Evolutionary conservation across 345 rosid genomes (phyloP), one percentile per base, ranked within the genome.

Genomic region (Firmiana major): DNA sequence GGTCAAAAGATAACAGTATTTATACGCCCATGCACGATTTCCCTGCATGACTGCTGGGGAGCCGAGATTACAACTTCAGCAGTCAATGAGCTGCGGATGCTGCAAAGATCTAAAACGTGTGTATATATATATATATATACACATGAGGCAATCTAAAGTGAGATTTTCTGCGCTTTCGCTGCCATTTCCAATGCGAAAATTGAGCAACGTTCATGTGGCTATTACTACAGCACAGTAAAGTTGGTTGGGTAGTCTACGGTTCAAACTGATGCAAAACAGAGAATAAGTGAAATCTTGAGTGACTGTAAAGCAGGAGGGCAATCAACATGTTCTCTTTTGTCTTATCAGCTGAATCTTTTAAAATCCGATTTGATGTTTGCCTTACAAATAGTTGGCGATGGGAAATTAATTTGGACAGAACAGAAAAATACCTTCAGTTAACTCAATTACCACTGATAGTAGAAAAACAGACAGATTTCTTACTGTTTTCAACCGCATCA

Each of bases 101-200:
- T n/a, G 31, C 71, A 43, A 67, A 24, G 34, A 69, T 69, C 7
- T 46, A 16, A 69, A 69, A 69, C 74, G 58, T 69, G 74, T 2
- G 17, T 48, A 8, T 48, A 13, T n/a, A 38, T 31, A 31, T 31
- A n/a, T n/a, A n/a, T n/a, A n/a, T 31, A 31, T 31, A 3, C 34
- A 31, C 34, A 43, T 16, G 66, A 31, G 8, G 10, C 4, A 12
- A 28, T 63, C 11, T 34, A 40, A 16, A n/a, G 34, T 66, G 71
- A 42, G 31, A 40, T 66, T 21, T n/a, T 42, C 5, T 7, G 11
- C 13, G 11, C 22, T 19, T 63, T 38, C 9, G 46, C 22, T 34
- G 68, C 26, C 48, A 9, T 38, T 64, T 64, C 69, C 16, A 19
- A 36, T 9, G 10, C 48, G 3, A 10, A 9, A 65, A 65, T 11